These are phyloP conservation scores for Protomyces macrosporus DNA, from an alignment of 1,139 yeast genomes.

Conservation along the genomic window DNA sequence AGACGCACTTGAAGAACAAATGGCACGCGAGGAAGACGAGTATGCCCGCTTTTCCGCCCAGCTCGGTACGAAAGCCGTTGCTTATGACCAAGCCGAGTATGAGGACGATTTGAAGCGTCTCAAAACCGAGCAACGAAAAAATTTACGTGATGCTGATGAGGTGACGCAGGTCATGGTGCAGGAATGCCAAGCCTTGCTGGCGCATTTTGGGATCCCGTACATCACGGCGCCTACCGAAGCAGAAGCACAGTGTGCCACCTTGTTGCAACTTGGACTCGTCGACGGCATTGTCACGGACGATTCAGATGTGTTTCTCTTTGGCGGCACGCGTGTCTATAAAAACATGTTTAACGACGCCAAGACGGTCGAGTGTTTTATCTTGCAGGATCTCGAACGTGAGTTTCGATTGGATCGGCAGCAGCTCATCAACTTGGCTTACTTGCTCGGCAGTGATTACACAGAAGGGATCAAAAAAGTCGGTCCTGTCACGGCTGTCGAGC, in stretches of 20 bases:
- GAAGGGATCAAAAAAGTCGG: conserved; percentile 89
- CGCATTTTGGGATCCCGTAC: conserved; percentile 86
- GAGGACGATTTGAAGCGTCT: conserved; percentile 52
- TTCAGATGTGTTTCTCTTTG: conserved; percentile 92
- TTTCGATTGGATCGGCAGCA: conserved; percentile 60
- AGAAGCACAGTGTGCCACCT: conserved; percentile 92
- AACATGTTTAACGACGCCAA: conserved; percentile 93
- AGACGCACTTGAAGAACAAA: conserved; percentile 54
- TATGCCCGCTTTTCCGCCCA: conserved; percentile 58
- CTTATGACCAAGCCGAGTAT: conserved; percentile 37
- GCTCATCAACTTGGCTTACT: conserved; percentile 70
- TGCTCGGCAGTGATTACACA: conserved; percentile 91
- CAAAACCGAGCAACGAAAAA: conserved; percentile 53
- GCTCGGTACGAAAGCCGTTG: conserved; percentile 37
- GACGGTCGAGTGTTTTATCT: conserved; percentile 79
- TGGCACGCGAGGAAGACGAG: conserved; percentile 65
- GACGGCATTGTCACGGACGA: conserved; percentile 98
- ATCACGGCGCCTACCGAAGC: conserved; percentile 98
- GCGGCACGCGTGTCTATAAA: conserved; percentile 77
- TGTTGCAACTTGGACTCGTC: conserved; percentile 60
- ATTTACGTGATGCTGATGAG: conserved; percentile 82
- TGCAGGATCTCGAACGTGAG: conserved; percentile 54
- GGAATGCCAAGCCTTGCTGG: conserved; percentile 82
- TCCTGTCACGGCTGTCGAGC: conserved; percentile 86
- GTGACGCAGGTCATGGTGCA: conserved; percentile 80